These are phyloP conservation scores for Nakataea oryzae DNA, from an alignment of 2,329 filamentous ascomycete genomes.

Conservation along the genomic window DNA sequence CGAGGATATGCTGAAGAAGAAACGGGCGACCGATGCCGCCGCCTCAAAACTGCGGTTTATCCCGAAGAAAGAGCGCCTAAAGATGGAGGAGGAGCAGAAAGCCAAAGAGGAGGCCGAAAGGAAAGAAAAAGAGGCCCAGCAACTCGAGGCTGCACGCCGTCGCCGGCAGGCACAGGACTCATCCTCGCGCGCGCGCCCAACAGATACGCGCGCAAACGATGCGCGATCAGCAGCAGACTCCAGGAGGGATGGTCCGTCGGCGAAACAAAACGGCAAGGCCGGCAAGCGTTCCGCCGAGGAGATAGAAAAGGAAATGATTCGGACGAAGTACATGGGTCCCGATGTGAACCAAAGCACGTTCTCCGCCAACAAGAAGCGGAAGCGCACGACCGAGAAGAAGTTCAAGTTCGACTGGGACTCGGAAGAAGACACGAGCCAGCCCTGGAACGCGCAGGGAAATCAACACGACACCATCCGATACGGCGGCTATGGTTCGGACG, in stretches of 20 bases:
- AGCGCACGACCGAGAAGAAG: conserved; percentile 87
- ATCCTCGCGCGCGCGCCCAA: conserved; percentile 32
- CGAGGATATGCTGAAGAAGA: conserved; percentile 75
- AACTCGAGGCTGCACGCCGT: conserved; percentile 18
- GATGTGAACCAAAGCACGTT: conserved; percentile 77
- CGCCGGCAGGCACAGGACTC: conserved; percentile 27
- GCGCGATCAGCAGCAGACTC: conserved; percentile 3
- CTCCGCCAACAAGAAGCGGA: conserved; percentile 90
- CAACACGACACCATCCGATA: conserved; percentile 43
- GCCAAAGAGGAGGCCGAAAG: conserved; percentile 57
- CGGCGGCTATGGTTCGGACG: conserved; percentile 41
- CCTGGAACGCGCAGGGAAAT: conserved; percentile 61
- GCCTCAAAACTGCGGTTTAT: conserved; percentile 82
- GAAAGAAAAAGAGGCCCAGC: conserved; percentile 55
- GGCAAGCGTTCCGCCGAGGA: conserved; percentile 40
- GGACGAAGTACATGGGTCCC: conserved; percentile 63
- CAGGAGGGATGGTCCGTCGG: conserved; percentile 6
- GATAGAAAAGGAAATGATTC: conserved; percentile 38
- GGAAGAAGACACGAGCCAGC: conserved; percentile 81
- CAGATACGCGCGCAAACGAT: conserved; percentile 56
- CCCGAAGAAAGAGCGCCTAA: conserved; percentile 56
- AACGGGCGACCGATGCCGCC: conserved; percentile 75
- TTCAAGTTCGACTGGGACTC: conserved; percentile 99
- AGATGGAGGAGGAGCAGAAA: conserved; percentile 42
- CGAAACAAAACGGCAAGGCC: conserved; percentile 5